Conservation (phyloP, 2,329 filamentous ascomycete species). For the Phaeosphaeriaceae sp. region DNA sequence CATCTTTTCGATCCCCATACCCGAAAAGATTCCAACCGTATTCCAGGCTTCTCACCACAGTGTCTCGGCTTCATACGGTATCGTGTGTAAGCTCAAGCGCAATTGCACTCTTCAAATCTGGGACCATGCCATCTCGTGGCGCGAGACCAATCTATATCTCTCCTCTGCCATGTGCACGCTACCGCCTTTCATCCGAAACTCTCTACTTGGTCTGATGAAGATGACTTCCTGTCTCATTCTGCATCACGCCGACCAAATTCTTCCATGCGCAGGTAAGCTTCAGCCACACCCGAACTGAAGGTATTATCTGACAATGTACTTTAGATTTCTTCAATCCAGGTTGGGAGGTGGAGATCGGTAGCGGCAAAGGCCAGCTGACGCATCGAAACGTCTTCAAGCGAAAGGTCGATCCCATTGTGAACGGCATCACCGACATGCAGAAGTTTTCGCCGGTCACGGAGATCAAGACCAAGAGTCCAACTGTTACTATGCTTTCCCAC, state of each 20-base stretch:
- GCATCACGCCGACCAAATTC: slow-evolving; percentile 64
- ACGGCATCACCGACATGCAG: slow-evolving; percentile 71
- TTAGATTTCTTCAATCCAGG: slow-evolving; percentile 70
- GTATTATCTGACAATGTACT: slow-evolving; percentile 44
- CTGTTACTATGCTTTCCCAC: slow-evolving; percentile 72
- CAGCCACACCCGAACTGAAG: too few relatives aligned
- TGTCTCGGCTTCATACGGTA: slow-evolving; percentile 67
- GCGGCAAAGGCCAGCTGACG: slow-evolving; percentile 63
- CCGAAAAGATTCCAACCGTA: slow-evolving; percentile 64
- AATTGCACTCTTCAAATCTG: slow-evolving; percentile 69
- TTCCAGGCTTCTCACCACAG: slow-evolving; percentile 71
- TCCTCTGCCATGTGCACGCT: slow-evolving; percentile 52
- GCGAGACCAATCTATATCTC: slow-evolving; percentile 58
- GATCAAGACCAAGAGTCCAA: slow-evolving; percentile 66
- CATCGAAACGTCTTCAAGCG: slow-evolving; percentile 65
- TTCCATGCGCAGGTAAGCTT: slow-evolving; percentile 44
- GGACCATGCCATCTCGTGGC: slow-evolving; percentile 70
- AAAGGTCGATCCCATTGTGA: slow-evolving; percentile 71
- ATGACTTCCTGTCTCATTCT: slow-evolving; percentile 51
- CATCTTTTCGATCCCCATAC: slow-evolving; percentile 66
- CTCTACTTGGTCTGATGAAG: slow-evolving; percentile 51
- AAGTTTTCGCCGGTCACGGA: slow-evolving; percentile 68
- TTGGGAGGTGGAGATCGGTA: slow-evolving; percentile 70
- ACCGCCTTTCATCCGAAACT: slow-evolving; percentile 51
- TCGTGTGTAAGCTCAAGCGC: slow-evolving; percentile 68